Evolutionary conservation across 2,329 filamentous ascomycete species (phyloP).

Genomic region (Colletotrichum lini): DNA sequence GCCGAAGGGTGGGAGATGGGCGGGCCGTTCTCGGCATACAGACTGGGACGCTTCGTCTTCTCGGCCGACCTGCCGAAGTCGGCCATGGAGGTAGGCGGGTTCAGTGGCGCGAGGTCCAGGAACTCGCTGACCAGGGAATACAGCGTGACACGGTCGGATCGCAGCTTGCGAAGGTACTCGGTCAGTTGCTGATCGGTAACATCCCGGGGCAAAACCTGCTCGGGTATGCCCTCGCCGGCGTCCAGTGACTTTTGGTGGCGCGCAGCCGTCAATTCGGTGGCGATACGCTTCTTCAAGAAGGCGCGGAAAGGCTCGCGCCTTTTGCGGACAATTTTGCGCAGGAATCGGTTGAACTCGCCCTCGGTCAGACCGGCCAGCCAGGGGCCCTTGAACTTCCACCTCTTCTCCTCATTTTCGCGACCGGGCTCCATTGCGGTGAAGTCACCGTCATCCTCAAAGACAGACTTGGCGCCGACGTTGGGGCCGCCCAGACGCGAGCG

Average conservation of each 20-base stretch:
- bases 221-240: constrained; percentile 50
- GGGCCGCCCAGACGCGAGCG: constrained; percentile 28
- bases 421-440: constrained; percentile 58
- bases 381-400: constrained; percentile 78
- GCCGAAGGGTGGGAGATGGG: constrained; percentile 74
- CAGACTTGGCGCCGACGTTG: constrained; percentile 59
- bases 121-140: constrained; percentile 71
- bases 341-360: constrained; percentile 71
- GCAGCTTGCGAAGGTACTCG: constrained; percentile 67
- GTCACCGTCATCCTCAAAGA: constrained; percentile 73
- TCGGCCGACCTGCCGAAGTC: constrained; percentile 46
- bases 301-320: constrained; percentile 68
- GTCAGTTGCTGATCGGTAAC: constrained; percentile 67
- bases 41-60: constrained; percentile 49
- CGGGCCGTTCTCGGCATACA: constrained; percentile 69
- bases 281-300: constrained; percentile 66
- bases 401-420: constrained; percentile 53
- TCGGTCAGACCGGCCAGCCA: constrained; percentile 76
- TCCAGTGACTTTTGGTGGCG: constrained; percentile 57
- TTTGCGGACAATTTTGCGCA: constrained; percentile 67
- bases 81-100: constrained; percentile 49
- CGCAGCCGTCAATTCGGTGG: constrained; percentile 59
- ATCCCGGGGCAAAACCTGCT: constrained; percentile 51
- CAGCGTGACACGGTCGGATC: constrained; percentile 64
- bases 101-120: constrained; percentile 72